phyloP scores from a whole-genome alignment of 2,329 filamentous ascomycete genomes.

The Trichoderma koningiopsis region DNA sequence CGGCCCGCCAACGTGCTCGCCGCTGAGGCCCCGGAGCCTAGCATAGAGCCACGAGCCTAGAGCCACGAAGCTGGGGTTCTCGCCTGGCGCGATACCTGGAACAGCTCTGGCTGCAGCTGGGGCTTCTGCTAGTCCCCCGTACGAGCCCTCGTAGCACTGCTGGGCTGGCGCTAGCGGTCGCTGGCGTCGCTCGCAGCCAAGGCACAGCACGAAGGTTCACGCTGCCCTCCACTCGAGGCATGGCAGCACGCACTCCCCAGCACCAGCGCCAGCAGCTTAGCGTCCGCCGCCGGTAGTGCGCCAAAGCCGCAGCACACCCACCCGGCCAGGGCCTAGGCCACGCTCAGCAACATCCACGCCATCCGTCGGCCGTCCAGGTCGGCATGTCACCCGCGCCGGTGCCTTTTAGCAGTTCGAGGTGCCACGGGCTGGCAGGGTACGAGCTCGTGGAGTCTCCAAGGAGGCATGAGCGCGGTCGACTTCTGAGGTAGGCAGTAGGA shows the following conservation, averaged over 20 bases:
- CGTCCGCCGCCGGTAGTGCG: constrained; percentile 4
- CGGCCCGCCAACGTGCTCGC: constrained; percentile 23
- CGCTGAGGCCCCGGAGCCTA: neutral
- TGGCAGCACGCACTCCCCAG: neutral
- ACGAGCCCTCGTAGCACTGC: neutral
- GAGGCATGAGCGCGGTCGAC: neutral
- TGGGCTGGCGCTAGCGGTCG: neutral
- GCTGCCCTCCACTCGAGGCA: neutral
- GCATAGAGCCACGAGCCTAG: neutral
- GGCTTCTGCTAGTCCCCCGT: neutral
- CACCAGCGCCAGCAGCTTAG: constrained; percentile 13
- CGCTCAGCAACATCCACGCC: constrained; percentile 7
- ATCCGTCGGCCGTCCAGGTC: constrained; percentile 19
- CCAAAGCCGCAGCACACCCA: constrained; percentile 9
- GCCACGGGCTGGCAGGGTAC: constrained; percentile 16
- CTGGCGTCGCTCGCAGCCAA: constrained; percentile 8
- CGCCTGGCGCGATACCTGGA: constrained; percentile 10
- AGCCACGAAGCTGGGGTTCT: constrained; percentile 15
- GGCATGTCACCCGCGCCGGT: constrained; percentile 22
- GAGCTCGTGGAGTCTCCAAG: neutral
- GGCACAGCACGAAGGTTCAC: neutral
- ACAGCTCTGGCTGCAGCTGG: constrained; percentile 8
- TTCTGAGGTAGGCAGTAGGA: neutral
- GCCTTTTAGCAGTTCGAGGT: neutral
- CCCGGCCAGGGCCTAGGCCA: constrained; percentile 11